These are phyloP conservation scores for Coniochaeta hoffmannii DNA, from an alignment of 2,329 filamentous ascomycete species.

Conservation along the genomic window DNA sequence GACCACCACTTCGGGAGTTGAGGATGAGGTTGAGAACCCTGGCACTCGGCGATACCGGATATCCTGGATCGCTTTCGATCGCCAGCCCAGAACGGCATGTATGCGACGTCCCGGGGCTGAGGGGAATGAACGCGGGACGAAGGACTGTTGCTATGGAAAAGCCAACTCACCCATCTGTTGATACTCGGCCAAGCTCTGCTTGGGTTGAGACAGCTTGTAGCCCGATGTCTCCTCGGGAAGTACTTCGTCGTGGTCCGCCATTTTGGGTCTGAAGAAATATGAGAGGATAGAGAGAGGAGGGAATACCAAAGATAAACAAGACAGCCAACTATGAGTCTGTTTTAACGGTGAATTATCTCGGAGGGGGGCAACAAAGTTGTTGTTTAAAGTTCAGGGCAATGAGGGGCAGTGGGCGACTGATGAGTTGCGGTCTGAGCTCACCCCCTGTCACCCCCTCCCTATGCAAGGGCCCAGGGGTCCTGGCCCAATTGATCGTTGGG, in stretches of 20 bases:
- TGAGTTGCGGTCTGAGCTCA: background rate
- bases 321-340: background rate
- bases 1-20: too few species aligned
- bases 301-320: background rate
- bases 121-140: background rate
- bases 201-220: conserved; percentile 94
- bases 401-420: conserved; percentile 3
- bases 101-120: background rate
- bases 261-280: conserved; percentile 28
- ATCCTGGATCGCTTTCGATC: too few species aligned
- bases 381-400: background rate
- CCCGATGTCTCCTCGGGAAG: conserved; percentile 83
- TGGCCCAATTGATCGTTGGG: background rate
- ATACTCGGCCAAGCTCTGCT: conserved; percentile 96
- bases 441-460: background rate
- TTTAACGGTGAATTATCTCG: background rate
- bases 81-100: background rate
- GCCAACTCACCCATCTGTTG: conserved; percentile 73
- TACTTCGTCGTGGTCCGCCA: conserved; percentile 74
- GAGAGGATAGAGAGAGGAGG: background rate
- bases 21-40: too few species aligned
- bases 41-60: too few species aligned
- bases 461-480: background rate
- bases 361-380: background rate
- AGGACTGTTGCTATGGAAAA: background rate